A percentile compares a stretch with the other conserved stretches of the same genome.
Conservation (phyloP, 2,329 filamentous ascomycete genomes). For the Cladorrhinum sp. region DNA sequence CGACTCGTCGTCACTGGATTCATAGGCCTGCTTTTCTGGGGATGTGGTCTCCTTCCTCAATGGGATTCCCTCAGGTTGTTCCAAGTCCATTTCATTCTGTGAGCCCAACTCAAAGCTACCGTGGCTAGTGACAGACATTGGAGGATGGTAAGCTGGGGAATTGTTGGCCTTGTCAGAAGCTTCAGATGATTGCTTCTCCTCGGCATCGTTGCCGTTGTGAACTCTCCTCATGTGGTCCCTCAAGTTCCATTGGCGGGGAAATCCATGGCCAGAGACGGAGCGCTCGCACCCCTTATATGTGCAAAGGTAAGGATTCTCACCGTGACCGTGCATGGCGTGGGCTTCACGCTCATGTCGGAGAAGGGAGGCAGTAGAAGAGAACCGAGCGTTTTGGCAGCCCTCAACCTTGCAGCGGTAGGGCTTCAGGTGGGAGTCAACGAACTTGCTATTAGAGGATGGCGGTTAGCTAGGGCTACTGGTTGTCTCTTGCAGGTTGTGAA, state of each 20-base stretch:
- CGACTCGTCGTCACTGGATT: slow-evolving; percentile 55
- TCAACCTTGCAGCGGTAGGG: slow-evolving; percentile 91
- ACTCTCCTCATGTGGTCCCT: slow-evolving; percentile 97
- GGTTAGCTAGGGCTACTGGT: slow-evolving; percentile 23
- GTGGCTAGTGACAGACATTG: too few relatives aligned
- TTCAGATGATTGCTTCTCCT: too few relatives aligned
- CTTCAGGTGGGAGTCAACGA: slow-evolving; percentile 93
- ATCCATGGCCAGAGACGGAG: slow-evolving; percentile 76
- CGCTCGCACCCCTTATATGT: slow-evolving; percentile 85
- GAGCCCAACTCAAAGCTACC: too few relatives aligned
- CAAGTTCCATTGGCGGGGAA: slow-evolving; percentile 92
- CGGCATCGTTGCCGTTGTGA: too few relatives aligned
- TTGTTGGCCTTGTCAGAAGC: too few relatives aligned
- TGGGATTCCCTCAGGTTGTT: too few relatives aligned
- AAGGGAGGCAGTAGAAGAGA: slow-evolving; percentile 92
- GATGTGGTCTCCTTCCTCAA: too few relatives aligned
- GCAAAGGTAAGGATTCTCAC: slow-evolving; percentile 88
- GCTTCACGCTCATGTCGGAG: slow-evolving; percentile 94
- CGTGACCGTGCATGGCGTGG: slow-evolving; percentile 92
- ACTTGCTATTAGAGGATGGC: slow-evolving; percentile 64
- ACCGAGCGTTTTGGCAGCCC: slow-evolving; percentile 79
- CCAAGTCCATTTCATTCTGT: too few relatives aligned
- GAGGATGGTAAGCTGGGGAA: too few relatives aligned
- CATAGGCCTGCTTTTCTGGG: too few relatives aligned
- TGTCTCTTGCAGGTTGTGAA: slow-evolving; percentile 27